Percentiles rank a stretch among this genome's conserved stretches.
Evolutionary conservation across 192 early-diverging fungal genomes (phyloP).

Genomic region (Podila verticillata): DNA sequence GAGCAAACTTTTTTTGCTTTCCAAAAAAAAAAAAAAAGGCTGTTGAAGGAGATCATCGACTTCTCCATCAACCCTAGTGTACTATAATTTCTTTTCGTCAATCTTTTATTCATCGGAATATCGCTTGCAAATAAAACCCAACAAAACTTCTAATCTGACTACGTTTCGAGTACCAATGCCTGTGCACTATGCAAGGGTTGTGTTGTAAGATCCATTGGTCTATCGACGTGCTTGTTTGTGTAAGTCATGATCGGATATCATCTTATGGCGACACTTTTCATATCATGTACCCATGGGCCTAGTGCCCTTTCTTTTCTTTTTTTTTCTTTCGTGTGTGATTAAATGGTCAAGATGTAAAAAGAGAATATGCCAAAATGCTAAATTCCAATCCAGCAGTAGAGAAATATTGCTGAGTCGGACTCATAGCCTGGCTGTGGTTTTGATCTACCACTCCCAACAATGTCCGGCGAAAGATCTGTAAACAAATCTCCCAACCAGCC

Average conservation of each 20-base stretch:
- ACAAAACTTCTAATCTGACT: not conserved
- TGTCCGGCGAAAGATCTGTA: constrained; percentile 37
- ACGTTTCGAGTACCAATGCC: no score
- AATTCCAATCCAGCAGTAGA: constrained; percentile 49
- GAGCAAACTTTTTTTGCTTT: not conserved
- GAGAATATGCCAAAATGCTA: constrained; percentile 34
- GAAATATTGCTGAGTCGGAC: constrained; percentile 49
- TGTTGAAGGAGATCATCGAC: not conserved
- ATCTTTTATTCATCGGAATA: not conserved
- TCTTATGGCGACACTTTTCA: no score
- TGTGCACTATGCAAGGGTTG: no score
- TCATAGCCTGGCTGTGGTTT: constrained; percentile 47
- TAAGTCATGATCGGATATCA: not conserved
- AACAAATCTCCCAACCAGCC: constrained; percentile 31
- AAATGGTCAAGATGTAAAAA: not conserved
- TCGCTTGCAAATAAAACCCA: constrained; percentile 1
- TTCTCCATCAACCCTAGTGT: no score
- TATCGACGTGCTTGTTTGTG: no score
- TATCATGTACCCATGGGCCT: no score
- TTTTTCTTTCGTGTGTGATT: constrained; percentile 1
- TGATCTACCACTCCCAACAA: constrained; percentile 43
- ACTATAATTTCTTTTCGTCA: no score
- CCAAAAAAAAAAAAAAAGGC: not conserved
- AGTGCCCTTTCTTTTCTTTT: not conserved
- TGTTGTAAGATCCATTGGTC: no score